Base-by-base conservation (phyloP, 495 filamentous ascomycete species). In the Trichocladium uniseriatum region DNA sequence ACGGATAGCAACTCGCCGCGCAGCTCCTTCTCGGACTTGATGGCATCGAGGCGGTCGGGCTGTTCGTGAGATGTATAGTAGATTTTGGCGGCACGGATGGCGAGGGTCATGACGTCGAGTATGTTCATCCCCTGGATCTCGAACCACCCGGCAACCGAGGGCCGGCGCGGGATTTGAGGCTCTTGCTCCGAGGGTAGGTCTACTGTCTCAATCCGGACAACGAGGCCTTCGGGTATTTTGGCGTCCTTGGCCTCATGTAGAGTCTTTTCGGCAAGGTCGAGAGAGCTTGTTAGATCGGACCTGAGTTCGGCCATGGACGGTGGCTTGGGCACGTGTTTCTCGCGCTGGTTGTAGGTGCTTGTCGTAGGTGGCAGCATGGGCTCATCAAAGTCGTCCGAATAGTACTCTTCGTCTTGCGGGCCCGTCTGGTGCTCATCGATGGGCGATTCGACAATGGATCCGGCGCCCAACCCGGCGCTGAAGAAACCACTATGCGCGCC, bases 291-390 rank as follows among this genome's bases (percentile, higher is more conserved):
- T 16, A 98, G 72, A 55, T 90, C 86, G 20, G 79, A 71, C 42
- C 89, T 81, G 24, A 97, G 69, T 46, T 89, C 80, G 18, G 81
- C 70, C 35, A 89, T 74, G 43, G 90, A 83, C 31, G 92, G 94
- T 16, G 91, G 87, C 4, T 84, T 90, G n/a, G 86, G 81, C 28
- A 95, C 75, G 42, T 84, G 82, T 53, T 89, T 90, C 28, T 86
- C 83, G 55, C 86, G 84, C 55, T 89, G 82, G 53, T 83, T 92
- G 65, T 97, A 98, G 7, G 94, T 97, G 71, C 89, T 95, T 8
- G 89, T 89, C 0, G 92, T 98, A 3, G 92, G 92, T 5, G 92
- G 92, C 13, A 95, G 80, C 83, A 98, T 91, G 34, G 79, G 70
- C 53, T 82, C 79, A 1, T 80, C 73, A 31, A 78, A 77, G 29